Conservation (phyloP, 768 basidiomycete genomes). For the Steccherinum ochraceum region DNA sequence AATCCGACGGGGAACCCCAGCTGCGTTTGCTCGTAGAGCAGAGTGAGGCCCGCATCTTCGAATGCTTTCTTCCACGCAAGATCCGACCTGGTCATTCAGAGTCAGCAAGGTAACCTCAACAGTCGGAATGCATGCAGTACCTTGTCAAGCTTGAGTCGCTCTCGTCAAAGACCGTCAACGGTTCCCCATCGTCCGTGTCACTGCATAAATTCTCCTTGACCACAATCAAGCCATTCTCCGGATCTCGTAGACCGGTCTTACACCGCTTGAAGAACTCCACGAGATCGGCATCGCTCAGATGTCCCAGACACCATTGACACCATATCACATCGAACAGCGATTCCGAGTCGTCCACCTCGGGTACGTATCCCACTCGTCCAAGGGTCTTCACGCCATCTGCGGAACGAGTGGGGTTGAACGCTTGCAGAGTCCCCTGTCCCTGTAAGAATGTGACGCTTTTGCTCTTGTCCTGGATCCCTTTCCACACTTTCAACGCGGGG, state of each 20-base stretch:
- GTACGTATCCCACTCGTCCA: constrained; percentile 63
- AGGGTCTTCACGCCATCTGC: constrained; percentile 38
- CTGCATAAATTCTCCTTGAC: constrained; percentile 90
- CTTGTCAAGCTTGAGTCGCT: constrained; percentile 88
- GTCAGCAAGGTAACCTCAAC: no score
- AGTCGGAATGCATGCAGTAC: constrained; percentile 35
- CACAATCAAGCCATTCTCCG: constrained; percentile 55
- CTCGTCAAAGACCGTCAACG: constrained; percentile 64
- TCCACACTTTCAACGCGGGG: constrained; percentile 41
- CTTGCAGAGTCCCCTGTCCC: constrained; percentile 70
- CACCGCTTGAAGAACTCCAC: constrained; percentile 68
- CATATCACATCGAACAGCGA: constrained; percentile 83
- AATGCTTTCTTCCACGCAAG: constrained; percentile 76
- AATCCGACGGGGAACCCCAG: constrained; percentile 76
- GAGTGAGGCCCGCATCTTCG: constrained; percentile 57
- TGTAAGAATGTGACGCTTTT: constrained; percentile 79
- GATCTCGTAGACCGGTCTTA: constrained; percentile 49
- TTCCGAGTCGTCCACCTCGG: constrained; percentile 32
- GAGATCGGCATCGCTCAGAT: constrained; percentile 73
- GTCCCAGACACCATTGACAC: constrained; percentile 97
- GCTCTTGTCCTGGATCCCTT: constrained; percentile 51
- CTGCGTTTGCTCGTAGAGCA: constrained; percentile 75
- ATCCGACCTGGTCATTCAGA: constrained; percentile 73
- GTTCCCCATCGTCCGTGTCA: constrained; percentile 45
- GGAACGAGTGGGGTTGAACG: constrained; percentile 63